These are phyloP conservation scores for Boletus reticuloceps DNA, from an alignment of 768 basidiomycete species.

Conservation along the genomic window DNA sequence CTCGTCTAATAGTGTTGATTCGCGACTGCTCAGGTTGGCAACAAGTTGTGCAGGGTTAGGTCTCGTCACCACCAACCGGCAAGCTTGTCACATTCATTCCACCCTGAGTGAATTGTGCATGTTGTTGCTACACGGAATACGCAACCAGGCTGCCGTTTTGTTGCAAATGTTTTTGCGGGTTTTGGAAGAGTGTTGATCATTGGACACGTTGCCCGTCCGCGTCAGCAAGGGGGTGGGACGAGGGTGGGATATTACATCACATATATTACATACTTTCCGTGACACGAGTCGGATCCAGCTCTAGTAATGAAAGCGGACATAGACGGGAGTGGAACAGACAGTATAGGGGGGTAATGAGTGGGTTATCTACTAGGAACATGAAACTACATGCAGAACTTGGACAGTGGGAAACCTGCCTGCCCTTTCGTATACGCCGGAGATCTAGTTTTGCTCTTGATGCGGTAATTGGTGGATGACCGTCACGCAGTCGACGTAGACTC, in stretches of 20 bases:
- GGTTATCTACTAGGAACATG: neutral
- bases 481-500: neutral
- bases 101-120: conserved; percentile 3
- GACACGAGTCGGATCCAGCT: neutral
- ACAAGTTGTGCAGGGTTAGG: neutral
- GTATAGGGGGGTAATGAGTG: neutral
- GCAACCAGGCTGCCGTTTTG: neutral
- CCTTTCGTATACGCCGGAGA: too few species aligned
- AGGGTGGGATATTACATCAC: too few species aligned
- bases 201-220: conserved; percentile 11
- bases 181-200: neutral
- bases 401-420: neutral
- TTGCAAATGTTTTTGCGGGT: neutral
- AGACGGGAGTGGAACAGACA: neutral
- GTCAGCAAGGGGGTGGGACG: neutral
- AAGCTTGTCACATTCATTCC: neutral
- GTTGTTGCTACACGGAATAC: neutral
- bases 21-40: neutral
- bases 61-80: neutral
- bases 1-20: conserved; percentile 1
- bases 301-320: neutral
- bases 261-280: neutral
- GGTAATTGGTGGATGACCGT: neutral
- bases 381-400: neutral
- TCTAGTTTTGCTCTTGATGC: too few species aligned